phyloP scores from a whole-genome alignment of 371 early-diverging fungal species.

The Mortierella sp. region DNA sequence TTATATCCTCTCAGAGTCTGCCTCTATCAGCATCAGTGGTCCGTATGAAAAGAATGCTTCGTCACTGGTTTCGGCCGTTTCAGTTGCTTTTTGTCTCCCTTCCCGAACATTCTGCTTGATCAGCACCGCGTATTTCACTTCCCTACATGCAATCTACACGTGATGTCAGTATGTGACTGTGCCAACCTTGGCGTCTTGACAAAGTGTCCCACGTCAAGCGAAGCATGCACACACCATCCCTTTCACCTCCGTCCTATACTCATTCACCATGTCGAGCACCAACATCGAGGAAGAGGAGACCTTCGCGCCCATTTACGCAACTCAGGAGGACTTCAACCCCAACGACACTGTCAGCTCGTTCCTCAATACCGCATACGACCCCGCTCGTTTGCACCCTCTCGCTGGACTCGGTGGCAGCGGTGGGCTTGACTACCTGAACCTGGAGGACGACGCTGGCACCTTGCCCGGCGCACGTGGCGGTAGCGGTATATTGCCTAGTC shows the following conservation, averaged over 20 bases:
- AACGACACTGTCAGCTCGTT: slow-evolving; percentile 70
- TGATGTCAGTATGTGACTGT: background rate
- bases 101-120: background rate
- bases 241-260: background rate
- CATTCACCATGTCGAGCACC: slow-evolving; percentile 35
- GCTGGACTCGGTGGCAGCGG: slow-evolving; percentile 61
- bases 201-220: background rate
- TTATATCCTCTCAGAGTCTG: too few species aligned
- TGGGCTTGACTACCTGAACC: slow-evolving; percentile 69
- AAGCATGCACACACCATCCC: background rate
- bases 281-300: slow-evolving; percentile 56
- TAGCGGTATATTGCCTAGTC: slow-evolving; percentile 73
- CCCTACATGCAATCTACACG: background rate
- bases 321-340: slow-evolving; percentile 60
- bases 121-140: too few species aligned
- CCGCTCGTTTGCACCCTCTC: slow-evolving; percentile 70
- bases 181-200: background rate
- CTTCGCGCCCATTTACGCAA: slow-evolving; percentile 52
- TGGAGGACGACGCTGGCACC: slow-evolving; percentile 62
- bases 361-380: slow-evolving; percentile 65
- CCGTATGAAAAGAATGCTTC: too few species aligned
- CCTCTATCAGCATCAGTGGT: too few species aligned
- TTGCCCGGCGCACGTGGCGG: slow-evolving; percentile 52
- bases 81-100: too few species aligned
- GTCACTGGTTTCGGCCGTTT: too few species aligned